phyloP scores from a whole-genome alignment of 2,329 filamentous ascomycete genomes.

The Gremmenia infestans region DNA sequence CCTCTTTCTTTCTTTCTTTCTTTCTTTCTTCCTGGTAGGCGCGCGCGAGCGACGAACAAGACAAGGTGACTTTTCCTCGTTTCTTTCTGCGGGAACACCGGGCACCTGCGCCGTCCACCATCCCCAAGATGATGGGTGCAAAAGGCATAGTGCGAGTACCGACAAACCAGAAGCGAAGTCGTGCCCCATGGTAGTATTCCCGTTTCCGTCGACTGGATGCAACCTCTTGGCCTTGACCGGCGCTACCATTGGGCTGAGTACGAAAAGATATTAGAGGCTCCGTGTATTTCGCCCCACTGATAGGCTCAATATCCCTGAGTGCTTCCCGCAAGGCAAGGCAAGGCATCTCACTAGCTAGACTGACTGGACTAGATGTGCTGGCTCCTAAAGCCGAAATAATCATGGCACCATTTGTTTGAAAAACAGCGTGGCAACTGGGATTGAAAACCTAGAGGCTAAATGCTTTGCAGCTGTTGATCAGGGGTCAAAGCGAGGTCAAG shows the following conservation, averaged over 20 bases:
- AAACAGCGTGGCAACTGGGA: slow-evolving; percentile 6
- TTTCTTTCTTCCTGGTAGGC: neutral
- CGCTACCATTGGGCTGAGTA: neutral
- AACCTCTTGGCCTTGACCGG: neutral
- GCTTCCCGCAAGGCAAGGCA: neutral
- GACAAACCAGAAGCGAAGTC: neutral
- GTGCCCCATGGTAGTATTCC: neutral
- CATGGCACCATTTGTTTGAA: neutral
- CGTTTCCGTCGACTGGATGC: neutral
- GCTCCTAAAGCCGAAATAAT: too few species aligned
- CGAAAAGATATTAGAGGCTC: neutral
- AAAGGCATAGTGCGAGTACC: neutral
- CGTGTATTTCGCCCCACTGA: neutral
- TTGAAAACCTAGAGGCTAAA: neutral
- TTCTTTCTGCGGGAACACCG: too few species aligned
- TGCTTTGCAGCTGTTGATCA: neutral
- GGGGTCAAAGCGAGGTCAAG: neutral
- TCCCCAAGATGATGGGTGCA: too few species aligned
- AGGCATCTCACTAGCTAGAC: neutral
- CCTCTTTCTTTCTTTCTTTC: neutral
- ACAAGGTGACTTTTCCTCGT: neutral
- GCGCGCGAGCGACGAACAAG: neutral
- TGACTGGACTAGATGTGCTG: neutral
- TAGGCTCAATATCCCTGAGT: neutral
- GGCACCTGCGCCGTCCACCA: too few species aligned